Percentiles rank a stretch among this genome's conserved stretches.
Conservation (phyloP, 129 eudicot species). For the Apium graveolens region DNA sequence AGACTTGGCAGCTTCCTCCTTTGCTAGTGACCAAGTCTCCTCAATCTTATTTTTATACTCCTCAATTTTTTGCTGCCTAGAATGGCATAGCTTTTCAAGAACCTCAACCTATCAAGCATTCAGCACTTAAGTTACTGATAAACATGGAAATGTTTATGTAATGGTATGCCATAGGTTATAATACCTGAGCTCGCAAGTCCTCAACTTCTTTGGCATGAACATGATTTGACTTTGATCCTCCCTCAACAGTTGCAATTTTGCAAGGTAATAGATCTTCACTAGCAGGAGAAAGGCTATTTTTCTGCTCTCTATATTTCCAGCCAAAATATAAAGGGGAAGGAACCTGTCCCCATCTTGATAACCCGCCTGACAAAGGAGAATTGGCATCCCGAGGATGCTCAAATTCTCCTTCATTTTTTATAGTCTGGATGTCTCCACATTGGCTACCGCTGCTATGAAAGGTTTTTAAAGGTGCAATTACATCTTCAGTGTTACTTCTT, state of each 20-base stretch:
- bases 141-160: neutral
- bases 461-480: conserved; percentile 15
- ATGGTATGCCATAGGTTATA: neutral
- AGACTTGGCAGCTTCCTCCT: conserved; percentile 39
- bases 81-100: conserved; percentile 25
- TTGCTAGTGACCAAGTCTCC: conserved; percentile 27
- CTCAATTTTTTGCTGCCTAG: conserved; percentile 19
- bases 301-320: conserved; percentile 20
- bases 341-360: conserved; percentile 52
- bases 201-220: conserved; percentile 21
- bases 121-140: neutral
- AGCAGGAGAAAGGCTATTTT: conserved; percentile 2
- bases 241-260: conserved; percentile 2
- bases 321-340: conserved; percentile 38
- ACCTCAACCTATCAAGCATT: conserved; percentile 23
- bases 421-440: conserved; percentile 3
- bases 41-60: conserved; percentile 18
- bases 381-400: conserved; percentile 10
- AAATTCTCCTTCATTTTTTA: conserved; percentile 13
- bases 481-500: conserved; percentile 7
- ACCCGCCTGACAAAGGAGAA: conserved; percentile 17
- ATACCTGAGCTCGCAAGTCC: conserved; percentile 29
- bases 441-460: conserved; percentile 7
- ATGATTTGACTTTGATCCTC: conserved; percentile 6
- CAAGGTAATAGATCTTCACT: conserved; percentile 4